Conservation (phyloP, 2,329 filamentous ascomycete species). For the Chaetomium strumarium region DNA sequence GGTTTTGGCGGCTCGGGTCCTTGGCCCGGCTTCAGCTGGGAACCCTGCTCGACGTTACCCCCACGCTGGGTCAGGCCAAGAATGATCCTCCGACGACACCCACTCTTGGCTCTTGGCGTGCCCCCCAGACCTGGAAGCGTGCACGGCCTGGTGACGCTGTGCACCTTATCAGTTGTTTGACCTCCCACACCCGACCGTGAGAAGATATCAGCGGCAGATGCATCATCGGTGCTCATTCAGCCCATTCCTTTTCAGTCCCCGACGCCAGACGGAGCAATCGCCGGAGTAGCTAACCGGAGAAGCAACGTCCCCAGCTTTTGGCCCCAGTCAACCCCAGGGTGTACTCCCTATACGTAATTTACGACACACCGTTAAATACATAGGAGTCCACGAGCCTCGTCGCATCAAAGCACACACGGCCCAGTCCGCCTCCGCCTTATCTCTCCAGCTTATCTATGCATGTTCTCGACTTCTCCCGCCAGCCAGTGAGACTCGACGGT, state of each 20-base stretch:
- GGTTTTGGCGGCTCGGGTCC: not conserved
- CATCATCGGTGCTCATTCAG: too few relatives aligned
- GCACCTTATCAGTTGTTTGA: not conserved
- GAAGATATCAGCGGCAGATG: too few relatives aligned
- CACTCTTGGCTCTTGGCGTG: not conserved
- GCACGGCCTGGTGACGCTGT: not conserved
- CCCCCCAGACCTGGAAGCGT: too few relatives aligned
- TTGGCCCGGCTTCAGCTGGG: not conserved
- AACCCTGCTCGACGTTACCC: not conserved
- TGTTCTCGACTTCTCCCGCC: not conserved
- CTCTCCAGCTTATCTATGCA: not conserved
- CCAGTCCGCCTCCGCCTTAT: not conserved
- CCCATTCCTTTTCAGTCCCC: too few relatives aligned
- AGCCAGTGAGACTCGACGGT: not conserved
- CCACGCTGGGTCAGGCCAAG: not conserved
- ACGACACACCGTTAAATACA: too few relatives aligned
- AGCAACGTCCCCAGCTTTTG: too few relatives aligned
- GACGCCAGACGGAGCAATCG: too few relatives aligned
- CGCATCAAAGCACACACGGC: too few relatives aligned
- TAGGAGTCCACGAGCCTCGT: not conserved
- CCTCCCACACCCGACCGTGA: too few relatives aligned
- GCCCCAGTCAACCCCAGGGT: too few relatives aligned
- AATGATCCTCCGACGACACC: not conserved
- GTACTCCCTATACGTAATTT: too few relatives aligned
- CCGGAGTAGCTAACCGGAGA: too few relatives aligned